Percentiles rank a stretch among this genome's conserved stretches.
These are phyloP conservation scores for Dactylellina cionopaga DNA, from an alignment of 2,329 filamentous ascomycete genomes.

Conservation along the genomic window DNA sequence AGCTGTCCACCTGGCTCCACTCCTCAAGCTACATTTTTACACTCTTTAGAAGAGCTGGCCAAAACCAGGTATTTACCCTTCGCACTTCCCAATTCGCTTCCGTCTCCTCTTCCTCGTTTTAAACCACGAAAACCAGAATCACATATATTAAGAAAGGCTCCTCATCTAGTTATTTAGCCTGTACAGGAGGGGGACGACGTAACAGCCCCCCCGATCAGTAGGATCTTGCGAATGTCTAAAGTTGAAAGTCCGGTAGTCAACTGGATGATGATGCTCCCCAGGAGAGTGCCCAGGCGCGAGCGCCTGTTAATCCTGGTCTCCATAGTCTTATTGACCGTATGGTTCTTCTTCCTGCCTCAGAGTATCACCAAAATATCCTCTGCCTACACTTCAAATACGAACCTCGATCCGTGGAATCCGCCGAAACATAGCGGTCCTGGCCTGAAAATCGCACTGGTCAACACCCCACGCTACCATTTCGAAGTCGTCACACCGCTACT, in stretches of 20 bases:
- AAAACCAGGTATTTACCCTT: no score
- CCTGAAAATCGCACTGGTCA: conserved; percentile 49
- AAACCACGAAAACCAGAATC: no score
- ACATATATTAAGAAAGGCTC: no score
- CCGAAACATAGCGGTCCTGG: conserved; percentile 44
- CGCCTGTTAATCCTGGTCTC: conserved; percentile 35
- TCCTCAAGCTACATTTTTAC: neutral
- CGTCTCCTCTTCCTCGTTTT: no score
- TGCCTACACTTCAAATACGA: conserved; percentile 10
- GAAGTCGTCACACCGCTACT: conserved; percentile 48
- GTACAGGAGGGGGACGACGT: neutral
- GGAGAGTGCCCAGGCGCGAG: conserved; percentile 29
- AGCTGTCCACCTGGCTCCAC: neutral
- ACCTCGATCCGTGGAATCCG: conserved; percentile 41
- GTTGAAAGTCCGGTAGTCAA: neutral
- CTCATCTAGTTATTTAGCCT: neutral
- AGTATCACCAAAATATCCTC: conserved; percentile 1
- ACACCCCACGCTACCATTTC: conserved; percentile 51
- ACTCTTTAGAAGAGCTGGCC: no score
- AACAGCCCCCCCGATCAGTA: neutral
- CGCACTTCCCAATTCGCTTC: no score
- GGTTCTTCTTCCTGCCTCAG: conserved; percentile 24
- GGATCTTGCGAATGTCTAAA: conserved; percentile 17
- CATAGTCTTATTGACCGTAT: conserved; percentile 1
- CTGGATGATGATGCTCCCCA: conserved; percentile 31